Evolutionary conservation across 306 rosid species (phyloP).

Genomic region (Ceratonia siliqua): DNA sequence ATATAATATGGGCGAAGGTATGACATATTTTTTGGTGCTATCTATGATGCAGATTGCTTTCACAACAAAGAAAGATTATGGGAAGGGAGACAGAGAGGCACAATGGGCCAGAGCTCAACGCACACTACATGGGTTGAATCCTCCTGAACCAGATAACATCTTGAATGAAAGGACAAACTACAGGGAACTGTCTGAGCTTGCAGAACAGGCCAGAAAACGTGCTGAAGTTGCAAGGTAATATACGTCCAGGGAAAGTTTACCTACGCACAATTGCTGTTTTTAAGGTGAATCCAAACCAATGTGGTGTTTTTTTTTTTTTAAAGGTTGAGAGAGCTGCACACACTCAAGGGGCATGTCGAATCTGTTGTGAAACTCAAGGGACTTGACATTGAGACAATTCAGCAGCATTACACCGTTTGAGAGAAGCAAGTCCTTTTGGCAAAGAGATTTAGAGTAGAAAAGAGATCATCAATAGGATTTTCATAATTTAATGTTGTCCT

Average conservation of each 20-base stretch:
- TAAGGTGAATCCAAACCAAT: neutral
- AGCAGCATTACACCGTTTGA: slow-evolving; percentile 76
- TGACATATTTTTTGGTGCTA: neutral
- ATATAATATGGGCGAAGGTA: neutral
- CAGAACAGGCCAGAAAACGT: slow-evolving; percentile 68
- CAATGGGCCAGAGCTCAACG: slow-evolving; percentile 83
- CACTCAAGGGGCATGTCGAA: slow-evolving; percentile 80
- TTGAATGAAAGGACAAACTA: slow-evolving; percentile 42
- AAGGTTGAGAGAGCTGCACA: slow-evolving; percentile 83
- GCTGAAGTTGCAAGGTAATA: slow-evolving; percentile 74
- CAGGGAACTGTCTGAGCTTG: slow-evolving; percentile 62
- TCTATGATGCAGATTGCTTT: slow-evolving; percentile 60
- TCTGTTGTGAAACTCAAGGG: slow-evolving; percentile 82
- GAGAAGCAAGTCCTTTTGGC: slow-evolving; percentile 2
- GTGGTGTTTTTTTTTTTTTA: neutral
- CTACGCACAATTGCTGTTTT: neutral
- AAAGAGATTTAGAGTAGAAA: neutral
- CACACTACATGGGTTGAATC: slow-evolving; percentile 60
- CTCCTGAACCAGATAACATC: slow-evolving; percentile 39
- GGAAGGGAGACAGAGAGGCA: slow-evolving; percentile 72
- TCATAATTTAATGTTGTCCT: neutral
- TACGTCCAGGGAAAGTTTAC: neutral
- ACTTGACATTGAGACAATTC: slow-evolving; percentile 74
- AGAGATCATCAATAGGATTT: neutral
- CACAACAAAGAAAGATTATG: slow-evolving; percentile 73